Base-by-base conservation (phyloP, 2,329 filamentous ascomycete genomes). In the Curvularia eragrostidis region DNA sequence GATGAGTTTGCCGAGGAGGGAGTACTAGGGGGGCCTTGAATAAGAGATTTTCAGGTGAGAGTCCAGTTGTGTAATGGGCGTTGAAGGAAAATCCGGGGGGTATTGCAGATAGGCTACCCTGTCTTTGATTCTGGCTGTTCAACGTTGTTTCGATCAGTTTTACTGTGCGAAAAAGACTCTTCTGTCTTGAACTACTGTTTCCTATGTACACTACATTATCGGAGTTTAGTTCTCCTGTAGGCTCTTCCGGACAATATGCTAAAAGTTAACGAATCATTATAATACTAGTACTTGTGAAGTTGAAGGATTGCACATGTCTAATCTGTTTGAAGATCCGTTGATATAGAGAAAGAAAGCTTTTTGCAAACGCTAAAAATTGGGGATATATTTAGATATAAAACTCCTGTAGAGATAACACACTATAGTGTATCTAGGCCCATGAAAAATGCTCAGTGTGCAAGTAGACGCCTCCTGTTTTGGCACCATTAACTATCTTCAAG, bases 401-500 rank as follows among this genome's bases (percentile, higher is more conserved):
- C 5, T n/a, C 15, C 15, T 18, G 6, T 5, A 12, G 2, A 30
- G 10, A 36, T 18, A n/a, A 18, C 15, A 18, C 24, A 26, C 3
- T 7, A 8, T 8, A 18, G 2, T 5, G 12, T 0, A 34, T 51
- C 30, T 39, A 57, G 3, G 63, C 64, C 61, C 63, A 67, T 3
- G 66, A 65, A 39, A 83, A 83, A 52, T 79, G 75, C 68, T 84
- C 81, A 21, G 77, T 75, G 68, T 83, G 81, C 54, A 83, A 59
- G 68, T 80, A 82, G 2, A 83, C 72, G 30, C 78, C 76, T 32
- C 69, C 68, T 3, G 57, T 54, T 47, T 64, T 68, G 1, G 61
- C 65, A 5, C 67, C 72, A 18, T 63, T 74, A 7, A 80, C 24
- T 12, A 79, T 74, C 7, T 59, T 58, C 52, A 76, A 48, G 52